Evolutionary conservation across 345 rosid species (phyloP), one percentile per base, ranked within the genome.

Genomic region (Populus tremula): DNA sequence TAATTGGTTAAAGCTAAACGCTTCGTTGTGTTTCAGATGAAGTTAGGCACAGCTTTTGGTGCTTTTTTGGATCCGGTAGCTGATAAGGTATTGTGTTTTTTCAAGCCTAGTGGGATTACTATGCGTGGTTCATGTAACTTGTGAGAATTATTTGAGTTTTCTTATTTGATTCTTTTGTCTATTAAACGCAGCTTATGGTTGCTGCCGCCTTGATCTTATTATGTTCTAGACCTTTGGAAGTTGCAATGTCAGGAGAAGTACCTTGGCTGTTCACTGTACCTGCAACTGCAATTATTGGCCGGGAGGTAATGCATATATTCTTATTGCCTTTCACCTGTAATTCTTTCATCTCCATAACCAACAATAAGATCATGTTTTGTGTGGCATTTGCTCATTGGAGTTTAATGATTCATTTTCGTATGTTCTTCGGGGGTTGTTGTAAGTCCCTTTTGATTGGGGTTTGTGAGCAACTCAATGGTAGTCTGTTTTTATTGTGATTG

Each of bases 1-100:
- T 53, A 14, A 35, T 47, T 29, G 18, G 12, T 39, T 70, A 23
- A 76, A 23, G 27, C 38, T 21, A 29, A 33, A 21, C 31, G 43
- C 11, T 63, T 61, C 8, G 12, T 2, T 83, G 76, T 72, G 16
- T 84, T 84, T 77, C 91, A 96, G 99, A 91, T 96, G 99, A 86
- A 87, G 74, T 73, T 91, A 79, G 91, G 91, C 79, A 89, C 97
- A 71, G 89, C 88, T 14, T 96, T 96, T 87, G 99, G 99, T 85
- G 99, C 99, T 23, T 96, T 96, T 87, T 88, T 96, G 90, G 98
- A 94, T 85, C 99, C 98, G 7, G 98, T 96, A 61, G 98, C 98
- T 61, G 99, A 96, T 80, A 96, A 96, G 94, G 99, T 96, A 49
- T 38, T 71, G 11, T 31, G 20, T 5, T 38, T 33, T 47, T 33